Evolutionary conservation across 1,284 basidiomycete genomes (phyloP), one percentile per base, ranked within the genome.

Genomic region (Xerocomus nothofagi): DNA sequence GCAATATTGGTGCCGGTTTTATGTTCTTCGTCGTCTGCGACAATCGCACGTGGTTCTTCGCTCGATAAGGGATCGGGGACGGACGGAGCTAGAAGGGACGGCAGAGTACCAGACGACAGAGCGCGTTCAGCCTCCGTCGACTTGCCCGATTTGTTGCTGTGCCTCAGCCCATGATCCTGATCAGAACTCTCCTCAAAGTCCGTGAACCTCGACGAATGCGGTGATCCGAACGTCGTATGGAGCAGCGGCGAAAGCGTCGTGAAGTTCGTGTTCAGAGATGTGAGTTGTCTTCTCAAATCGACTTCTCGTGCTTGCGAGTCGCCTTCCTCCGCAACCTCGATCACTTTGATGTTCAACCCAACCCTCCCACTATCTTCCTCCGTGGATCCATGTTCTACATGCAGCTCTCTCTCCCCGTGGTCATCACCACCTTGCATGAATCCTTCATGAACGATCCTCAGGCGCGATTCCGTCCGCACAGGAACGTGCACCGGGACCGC

Each of bases 211-310:
- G 77, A 76, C 2, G 74, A 71, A 38, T 69, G 57, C 0, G 77
- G 74, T 5, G 78, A 77, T 9, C 71, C 74, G 70, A 81, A 82
- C 2, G 68, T 72, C n/a, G 79, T 75, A 54, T 80, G 77, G 14
- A 82, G 63, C 4, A 81, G 61, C 0, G 80, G 80, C 4, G 80
- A 81, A 2, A 58, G 38, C 36, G 55, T 32, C 24, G 12, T 20
- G n/a, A n/a, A n/a, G 44, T 55, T 44, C 21, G 14, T 4, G 37
- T 52, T 41, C 30, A 36, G 6, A 18, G 43, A 47, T 18, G 43
- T 33, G 33, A 56, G 14, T 3, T 43, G 41, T 36, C 44, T 41
- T 27, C 30, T 20, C 2, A 39, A 26, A 20, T 40, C 33, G 18
- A 47, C 39, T 39, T 64, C 57, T 9, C 51, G 53, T 3, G 26